These are phyloP conservation scores for Metschnikowia proteae DNA, from an alignment of 805 yeast species.

Conservation along the genomic window DNA sequence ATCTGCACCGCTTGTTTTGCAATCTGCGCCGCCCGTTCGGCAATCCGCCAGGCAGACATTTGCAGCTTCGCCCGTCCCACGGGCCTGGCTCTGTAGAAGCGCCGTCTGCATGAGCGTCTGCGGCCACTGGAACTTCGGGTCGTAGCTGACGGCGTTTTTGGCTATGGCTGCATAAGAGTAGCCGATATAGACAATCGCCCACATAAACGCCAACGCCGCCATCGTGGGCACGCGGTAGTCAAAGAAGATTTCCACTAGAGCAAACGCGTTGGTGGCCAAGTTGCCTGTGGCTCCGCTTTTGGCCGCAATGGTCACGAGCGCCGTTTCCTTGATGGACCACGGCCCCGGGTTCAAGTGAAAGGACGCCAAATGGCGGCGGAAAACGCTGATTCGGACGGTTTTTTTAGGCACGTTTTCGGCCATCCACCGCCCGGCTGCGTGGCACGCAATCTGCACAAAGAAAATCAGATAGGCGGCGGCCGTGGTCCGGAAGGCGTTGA, in stretches of 20 bases:
- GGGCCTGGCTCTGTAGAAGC: constrained; percentile 23
- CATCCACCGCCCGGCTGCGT: constrained; percentile 46
- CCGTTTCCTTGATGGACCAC: constrained; percentile 53
- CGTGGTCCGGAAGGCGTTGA: constrained; percentile 42
- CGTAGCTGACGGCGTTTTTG: constrained; percentile 41
- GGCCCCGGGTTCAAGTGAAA: constrained; percentile 50
- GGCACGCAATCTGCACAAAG: constrained; percentile 48
- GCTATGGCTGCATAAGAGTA: constrained; percentile 53
- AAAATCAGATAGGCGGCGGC: constrained; percentile 50
- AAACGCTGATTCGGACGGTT: constrained; percentile 17
- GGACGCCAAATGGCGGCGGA: constrained; percentile 5
- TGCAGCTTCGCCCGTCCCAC: neutral
- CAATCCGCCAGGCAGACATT: neutral
- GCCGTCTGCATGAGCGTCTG: constrained; percentile 50
- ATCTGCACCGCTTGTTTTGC: too few species aligned
- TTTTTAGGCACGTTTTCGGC: constrained; percentile 39
- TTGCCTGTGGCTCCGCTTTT: constrained; percentile 52
- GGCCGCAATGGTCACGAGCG: constrained; percentile 50
- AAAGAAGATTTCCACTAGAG: constrained; percentile 45
- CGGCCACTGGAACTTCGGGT: constrained; percentile 48
- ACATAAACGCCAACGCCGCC: constrained; percentile 45
- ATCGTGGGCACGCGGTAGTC: constrained; percentile 27
- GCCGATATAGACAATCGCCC: constrained; percentile 50
- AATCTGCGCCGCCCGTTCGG: too few species aligned
- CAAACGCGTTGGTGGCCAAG: constrained; percentile 45